Percentiles rank a stretch among this genome's conserved stretches.
Evolutionary conservation across 805 yeast genomes (phyloP).

Genomic region (Komagataella ulmi): DNA sequence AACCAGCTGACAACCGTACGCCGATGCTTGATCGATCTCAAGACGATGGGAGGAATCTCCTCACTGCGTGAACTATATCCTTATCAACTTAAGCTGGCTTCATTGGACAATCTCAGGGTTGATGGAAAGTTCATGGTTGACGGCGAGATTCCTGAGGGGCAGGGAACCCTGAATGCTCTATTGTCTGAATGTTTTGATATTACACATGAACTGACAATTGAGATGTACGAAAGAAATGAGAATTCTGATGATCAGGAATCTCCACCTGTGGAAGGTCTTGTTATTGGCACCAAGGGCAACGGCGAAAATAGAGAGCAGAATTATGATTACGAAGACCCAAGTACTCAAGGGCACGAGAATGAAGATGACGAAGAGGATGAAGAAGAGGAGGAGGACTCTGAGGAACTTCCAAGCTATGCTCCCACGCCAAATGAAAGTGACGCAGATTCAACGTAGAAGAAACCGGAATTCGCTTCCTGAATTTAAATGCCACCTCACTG

Average conservation of each 20-base stretch:
- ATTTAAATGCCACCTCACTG: neutral
- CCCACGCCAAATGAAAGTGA: conserved; percentile 19
- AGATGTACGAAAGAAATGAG: conserved; percentile 52
- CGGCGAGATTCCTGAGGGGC: conserved; percentile 93
- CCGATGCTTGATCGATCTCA: conserved; percentile 78
- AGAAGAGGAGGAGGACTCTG: conserved; percentile 12
- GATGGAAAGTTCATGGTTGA: conserved; percentile 91
- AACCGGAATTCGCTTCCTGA: neutral
- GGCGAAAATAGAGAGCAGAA: conserved; percentile 14
- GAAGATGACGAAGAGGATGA: conserved; percentile 3
- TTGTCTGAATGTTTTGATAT: conserved; percentile 92
- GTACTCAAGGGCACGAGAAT: conserved; percentile 11
- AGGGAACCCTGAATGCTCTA: conserved; percentile 84
- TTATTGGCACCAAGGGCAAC: conserved; percentile 22
- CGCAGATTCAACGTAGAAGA: conserved; percentile 1
- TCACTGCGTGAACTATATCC: conserved; percentile 88
- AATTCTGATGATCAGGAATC: conserved; percentile 15
- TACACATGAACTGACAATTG: conserved; percentile 79
- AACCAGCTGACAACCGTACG: conserved; percentile 89
- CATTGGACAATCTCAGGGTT: conserved; percentile 70
- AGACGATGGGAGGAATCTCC: conserved; percentile 84
- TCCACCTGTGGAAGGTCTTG: conserved; percentile 16
- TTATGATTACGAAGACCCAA: conserved; percentile 21
- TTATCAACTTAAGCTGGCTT: conserved; percentile 85
- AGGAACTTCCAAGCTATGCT: conserved; percentile 16